A percentile compares a stretch with the other conserved stretches of the same genome.
These are phyloP conservation scores for Saccharomyces hybrid DNA, from an alignment of 1,139 yeast species.

Conservation along the genomic window DNA sequence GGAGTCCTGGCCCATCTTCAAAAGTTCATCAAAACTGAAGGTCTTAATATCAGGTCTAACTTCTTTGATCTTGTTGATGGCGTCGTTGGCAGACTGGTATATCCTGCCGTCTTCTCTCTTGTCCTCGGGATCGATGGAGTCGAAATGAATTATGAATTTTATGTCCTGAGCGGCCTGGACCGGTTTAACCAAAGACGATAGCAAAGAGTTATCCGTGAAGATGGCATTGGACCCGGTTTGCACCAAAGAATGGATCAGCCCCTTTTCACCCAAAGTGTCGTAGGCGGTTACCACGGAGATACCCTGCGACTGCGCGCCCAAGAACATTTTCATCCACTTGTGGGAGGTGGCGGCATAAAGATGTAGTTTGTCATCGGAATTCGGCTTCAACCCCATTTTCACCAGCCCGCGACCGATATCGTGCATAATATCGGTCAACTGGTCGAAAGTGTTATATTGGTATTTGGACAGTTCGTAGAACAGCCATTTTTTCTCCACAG, in stretches of 20 bases:
- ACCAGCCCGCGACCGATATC: conserved; percentile 69
- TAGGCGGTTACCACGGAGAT: conserved; percentile 94
- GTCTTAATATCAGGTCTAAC: conserved; percentile 69
- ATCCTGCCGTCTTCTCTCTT: conserved; percentile 56
- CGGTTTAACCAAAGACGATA: conserved; percentile 62
- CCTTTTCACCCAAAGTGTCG: conserved; percentile 91
- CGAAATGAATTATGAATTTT: conserved; percentile 65
- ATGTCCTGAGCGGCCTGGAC: conserved; percentile 55
- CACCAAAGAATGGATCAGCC: conserved; percentile 76
- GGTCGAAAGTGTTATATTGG: conserved; percentile 53
- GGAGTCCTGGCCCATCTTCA: conserved; percentile 52
- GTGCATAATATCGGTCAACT: conserved; percentile 45
- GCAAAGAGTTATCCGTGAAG: conserved; percentile 72
- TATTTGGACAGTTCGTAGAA: conserved; percentile 75
- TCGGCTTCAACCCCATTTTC: conserved; percentile 63
- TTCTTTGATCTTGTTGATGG: conserved; percentile 50
- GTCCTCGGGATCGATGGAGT: conserved; percentile 52
- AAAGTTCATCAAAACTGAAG: conserved; percentile 56
- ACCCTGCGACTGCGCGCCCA: conserved; percentile 69
- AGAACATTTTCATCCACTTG: conserved; percentile 82
- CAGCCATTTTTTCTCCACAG: conserved; percentile 80
- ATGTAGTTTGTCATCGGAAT: conserved; percentile 59
- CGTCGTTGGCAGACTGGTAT: conserved; percentile 47
- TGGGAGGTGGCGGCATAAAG: conserved; percentile 81
- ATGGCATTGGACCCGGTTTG: conserved; percentile 78